These are phyloP conservation scores for Naganishia onofrii DNA, from an alignment of 768 basidiomycete species.

Conservation along the genomic window DNA sequence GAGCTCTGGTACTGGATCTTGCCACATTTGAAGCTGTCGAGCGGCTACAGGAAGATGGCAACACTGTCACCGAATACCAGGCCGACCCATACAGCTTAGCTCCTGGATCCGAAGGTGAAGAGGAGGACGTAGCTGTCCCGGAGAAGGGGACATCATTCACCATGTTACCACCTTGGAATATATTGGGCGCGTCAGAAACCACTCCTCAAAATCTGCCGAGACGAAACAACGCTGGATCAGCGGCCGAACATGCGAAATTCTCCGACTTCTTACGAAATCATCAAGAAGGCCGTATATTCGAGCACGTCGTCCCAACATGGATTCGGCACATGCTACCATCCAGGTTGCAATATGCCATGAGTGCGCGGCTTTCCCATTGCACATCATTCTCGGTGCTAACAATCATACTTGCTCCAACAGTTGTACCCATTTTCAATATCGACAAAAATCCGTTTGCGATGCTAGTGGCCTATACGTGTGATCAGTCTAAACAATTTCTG, in stretches of 20 bases:
- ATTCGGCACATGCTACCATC: slow-evolving; percentile 77
- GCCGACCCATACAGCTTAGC: slow-evolving; percentile 48
- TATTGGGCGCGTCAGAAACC: slow-evolving; percentile 45
- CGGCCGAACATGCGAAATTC: slow-evolving; percentile 71
- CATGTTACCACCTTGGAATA: slow-evolving; percentile 46
- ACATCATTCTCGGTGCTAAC: too few relatives aligned
- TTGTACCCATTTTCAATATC: slow-evolving; percentile 87
- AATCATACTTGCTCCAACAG: slow-evolving; percentile 51
- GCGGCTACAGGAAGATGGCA: slow-evolving; percentile 54
- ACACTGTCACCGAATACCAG: slow-evolving; percentile 60
- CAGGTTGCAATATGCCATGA: slow-evolving; percentile 80
- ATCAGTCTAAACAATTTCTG: slow-evolving; percentile 70
- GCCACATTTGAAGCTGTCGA: slow-evolving; percentile 85
- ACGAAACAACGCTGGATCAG: slow-evolving; percentile 57
- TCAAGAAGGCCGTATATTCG: slow-evolving; percentile 82
- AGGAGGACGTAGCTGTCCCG: slow-evolving; percentile 16
- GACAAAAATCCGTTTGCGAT: slow-evolving; percentile 88
- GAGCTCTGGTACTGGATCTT: slow-evolving; percentile 86
- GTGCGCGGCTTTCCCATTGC: slow-evolving; percentile 57
- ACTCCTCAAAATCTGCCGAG: slow-evolving; percentile 4
- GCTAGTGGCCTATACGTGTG: slow-evolving; percentile 80
- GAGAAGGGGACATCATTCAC: slow-evolving; percentile 47
- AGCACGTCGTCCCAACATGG: slow-evolving; percentile 78
- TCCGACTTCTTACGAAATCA: slow-evolving; percentile 72
- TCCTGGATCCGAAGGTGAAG: slow-evolving; percentile 5